Base-by-base conservation (phyloP, 208 protist species). In the Acanthamoeba lenticulata region DNA sequence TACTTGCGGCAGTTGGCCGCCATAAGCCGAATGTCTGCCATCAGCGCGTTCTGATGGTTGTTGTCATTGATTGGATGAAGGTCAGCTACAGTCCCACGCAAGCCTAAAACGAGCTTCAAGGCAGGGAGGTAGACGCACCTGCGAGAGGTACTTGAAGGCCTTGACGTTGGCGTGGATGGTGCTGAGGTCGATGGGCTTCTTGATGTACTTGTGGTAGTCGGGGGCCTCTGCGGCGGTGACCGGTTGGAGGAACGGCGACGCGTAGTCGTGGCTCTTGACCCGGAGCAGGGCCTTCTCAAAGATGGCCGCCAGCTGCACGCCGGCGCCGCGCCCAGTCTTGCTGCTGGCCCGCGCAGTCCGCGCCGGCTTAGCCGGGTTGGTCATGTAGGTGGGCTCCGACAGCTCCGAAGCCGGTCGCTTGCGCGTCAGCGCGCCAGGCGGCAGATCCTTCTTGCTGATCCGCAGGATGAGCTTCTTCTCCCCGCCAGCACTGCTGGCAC, bases 181-280 rank as follows among this genome's bases (percentile, higher is more conserved):
- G 38, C 88, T 92, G 24, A 96, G 44, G 93, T 96, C 95, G n/a
- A 96, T 96, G 83, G 95, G 95, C 69, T 94, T 94, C 52, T 96
- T 96, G 17, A 96, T 96, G 27, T 94, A 17, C 15, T 62, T 88
- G 45, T 93, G 44, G 65, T 96, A 96, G 88, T 95, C 94, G 57
- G 95, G 95, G 38, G 90, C 95, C 34, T 94, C 32, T 38, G 94
- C 94, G 38, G 77, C 19, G 32, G 79, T 90, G n/a, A 96, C 95
- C 38, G 94, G 94, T 6, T 21, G 0, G 88, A 60, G 86, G 45
- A 96, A 96, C 81, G 81, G 62, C 44, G 38, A 55, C 47, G 94
- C 69, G 21, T 83, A 90, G 42, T 94, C 57, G 42, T 91, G 85
- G 27, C 65, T 81, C 81, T 85, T 86, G 9, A 95, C 44, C 44